Conservation (phyloP, 2,329 filamentous ascomycete genomes). For the Talaromyces islandicus region DNA sequence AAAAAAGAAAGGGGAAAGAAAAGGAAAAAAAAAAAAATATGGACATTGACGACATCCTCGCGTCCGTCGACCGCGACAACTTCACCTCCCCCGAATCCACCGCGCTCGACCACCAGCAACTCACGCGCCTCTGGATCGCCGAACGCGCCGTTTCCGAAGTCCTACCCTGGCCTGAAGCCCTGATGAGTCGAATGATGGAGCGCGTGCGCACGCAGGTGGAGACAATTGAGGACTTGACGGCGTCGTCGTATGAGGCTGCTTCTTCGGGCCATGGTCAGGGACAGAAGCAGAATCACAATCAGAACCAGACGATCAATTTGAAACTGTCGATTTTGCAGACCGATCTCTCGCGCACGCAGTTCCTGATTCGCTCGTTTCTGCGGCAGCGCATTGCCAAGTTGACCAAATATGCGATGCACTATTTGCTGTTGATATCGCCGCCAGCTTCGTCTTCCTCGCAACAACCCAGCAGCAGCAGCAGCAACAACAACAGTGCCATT, state of each 20-base stretch:
- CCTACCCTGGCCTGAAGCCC: constrained; percentile 66
- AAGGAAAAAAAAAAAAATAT: constrained; percentile 37
- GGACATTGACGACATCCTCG: constrained; percentile 77
- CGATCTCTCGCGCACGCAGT: constrained; percentile 91
- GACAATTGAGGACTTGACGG: constrained; percentile 57
- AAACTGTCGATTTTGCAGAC: constrained; percentile 92
- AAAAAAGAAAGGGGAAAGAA: background rate
- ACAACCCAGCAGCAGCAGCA: constrained; percentile 10
- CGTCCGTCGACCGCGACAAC: constrained; percentile 61
- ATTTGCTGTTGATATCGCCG: constrained; percentile 25
- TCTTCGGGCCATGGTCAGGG: constrained; percentile 18
- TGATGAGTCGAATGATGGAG: constrained; percentile 77
- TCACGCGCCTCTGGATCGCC: constrained; percentile 89
- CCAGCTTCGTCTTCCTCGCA: constrained; percentile 14
- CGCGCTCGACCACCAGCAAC: constrained; percentile 68
- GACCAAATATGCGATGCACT: constrained; percentile 46
- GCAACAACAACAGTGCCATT: background rate
- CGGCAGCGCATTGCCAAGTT: constrained; percentile 79
- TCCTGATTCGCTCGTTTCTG: constrained; percentile 75
- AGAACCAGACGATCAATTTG: constrained; percentile 89
- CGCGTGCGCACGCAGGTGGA: constrained; percentile 56
- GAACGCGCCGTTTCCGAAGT: constrained; percentile 86
- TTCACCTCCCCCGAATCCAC: constrained; percentile 29
- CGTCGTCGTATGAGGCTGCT: constrained; percentile 38
- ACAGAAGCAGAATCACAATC: constrained; percentile 64